phyloP scores from a whole-genome alignment of 164 flowering plant species.

The Vitis amurensis region DNA sequence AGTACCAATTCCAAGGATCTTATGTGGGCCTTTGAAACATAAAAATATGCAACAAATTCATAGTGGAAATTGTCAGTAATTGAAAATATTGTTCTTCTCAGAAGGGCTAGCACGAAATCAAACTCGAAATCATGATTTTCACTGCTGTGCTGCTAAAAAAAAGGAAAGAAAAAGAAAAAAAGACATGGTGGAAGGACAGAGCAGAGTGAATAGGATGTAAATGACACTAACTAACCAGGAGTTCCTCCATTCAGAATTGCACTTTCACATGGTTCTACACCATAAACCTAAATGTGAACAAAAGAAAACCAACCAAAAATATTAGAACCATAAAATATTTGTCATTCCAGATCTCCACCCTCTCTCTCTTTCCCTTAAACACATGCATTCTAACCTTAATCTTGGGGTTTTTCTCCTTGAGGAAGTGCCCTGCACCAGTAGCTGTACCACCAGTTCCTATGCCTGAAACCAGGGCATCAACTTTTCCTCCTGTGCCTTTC shows the following conservation, averaged over 20 bases:
- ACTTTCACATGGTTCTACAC: constrained; percentile 62
- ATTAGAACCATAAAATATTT: no score
- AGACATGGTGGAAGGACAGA: no score
- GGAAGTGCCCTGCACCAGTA: constrained; percentile 45
- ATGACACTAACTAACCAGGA: constrained; percentile 39
- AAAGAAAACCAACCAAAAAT: neutral
- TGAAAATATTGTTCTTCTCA: no score
- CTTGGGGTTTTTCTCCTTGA: constrained; percentile 47
- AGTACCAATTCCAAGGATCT: constrained; percentile 29
- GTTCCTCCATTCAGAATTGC: constrained; percentile 51
- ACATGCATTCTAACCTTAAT: constrained; percentile 32
- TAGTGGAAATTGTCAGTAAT: no score
- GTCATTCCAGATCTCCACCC: neutral
- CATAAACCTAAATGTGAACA: constrained; percentile 36
- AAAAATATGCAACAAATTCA: no score
- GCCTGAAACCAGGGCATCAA: constrained; percentile 54
- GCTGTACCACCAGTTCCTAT: constrained; percentile 63
- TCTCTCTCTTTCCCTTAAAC: neutral
- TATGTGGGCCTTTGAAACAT: no score
- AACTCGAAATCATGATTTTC: no score
- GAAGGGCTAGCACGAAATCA: no score
- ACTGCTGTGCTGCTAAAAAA: no score
- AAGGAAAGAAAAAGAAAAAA: no score
- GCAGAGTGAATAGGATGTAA: no score
- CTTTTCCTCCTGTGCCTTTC: constrained; percentile 43